Conservation (phyloP, 495 filamentous ascomycete genomes). For the Rusavskia elegans region DNA sequence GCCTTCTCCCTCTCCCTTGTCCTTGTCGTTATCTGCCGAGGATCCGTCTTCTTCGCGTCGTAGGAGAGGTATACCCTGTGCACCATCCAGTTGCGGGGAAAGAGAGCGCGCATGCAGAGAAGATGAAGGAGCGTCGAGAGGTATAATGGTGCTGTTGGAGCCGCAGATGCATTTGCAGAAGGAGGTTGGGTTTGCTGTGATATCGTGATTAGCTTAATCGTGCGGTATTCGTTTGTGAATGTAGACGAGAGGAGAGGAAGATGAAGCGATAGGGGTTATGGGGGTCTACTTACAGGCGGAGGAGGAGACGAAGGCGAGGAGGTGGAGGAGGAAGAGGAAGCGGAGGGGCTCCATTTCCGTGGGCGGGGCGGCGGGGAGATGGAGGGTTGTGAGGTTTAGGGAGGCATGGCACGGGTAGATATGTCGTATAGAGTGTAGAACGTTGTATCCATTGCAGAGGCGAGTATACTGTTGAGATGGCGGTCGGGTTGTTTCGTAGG, state of each 20-base stretch:
- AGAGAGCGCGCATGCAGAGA: constrained; percentile 15
- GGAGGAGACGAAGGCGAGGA: constrained; percentile 2
- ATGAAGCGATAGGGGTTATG: neutral
- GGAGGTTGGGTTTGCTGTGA: constrained; percentile 37
- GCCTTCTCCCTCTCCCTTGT: constrained; percentile 10
- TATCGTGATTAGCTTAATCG: no score
- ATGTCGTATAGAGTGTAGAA: no score
- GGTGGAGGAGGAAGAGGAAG: constrained; percentile 1
- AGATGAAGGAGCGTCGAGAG: constrained; percentile 36
- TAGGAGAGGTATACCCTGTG: constrained; percentile 6
- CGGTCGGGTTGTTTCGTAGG: no score
- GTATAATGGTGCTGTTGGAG: constrained; percentile 80
- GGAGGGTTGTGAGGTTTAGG: no score
- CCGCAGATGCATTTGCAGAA: constrained; percentile 99
- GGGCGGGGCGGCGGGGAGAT: no score
- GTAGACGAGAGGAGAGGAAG: neutral
- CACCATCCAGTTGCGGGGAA: constrained; percentile 3
- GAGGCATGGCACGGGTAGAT: no score
- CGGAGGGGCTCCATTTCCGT: no score
- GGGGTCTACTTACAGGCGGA: constrained; percentile 4
- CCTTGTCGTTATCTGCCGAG: constrained; percentile 1
- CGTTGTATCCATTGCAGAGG: no score
- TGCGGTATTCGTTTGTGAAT: no score
- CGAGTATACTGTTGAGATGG: no score
- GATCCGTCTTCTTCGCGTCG: constrained; percentile 3